phyloP scores from a whole-genome alignment of 805 yeast genomes.

The Starmera dryadoides region DNA sequence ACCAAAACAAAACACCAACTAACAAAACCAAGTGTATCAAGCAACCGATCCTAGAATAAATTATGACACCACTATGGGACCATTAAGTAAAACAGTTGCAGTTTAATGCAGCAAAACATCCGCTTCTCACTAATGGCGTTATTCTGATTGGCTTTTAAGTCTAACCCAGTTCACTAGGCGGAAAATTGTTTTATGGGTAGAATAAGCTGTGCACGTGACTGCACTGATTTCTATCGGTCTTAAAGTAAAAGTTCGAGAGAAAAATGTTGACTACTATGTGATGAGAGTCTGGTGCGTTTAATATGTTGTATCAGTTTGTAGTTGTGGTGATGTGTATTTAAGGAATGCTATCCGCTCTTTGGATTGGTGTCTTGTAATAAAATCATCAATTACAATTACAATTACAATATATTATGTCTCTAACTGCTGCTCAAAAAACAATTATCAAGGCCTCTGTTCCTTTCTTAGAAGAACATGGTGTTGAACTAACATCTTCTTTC shows the following conservation, averaged over 20 bases:
- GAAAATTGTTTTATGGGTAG: not conserved
- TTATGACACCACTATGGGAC: too few species aligned
- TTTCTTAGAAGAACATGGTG: conserved; percentile 47
- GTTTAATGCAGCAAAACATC: too few species aligned
- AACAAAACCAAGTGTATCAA: too few species aligned
- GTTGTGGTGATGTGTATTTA: too few species aligned
- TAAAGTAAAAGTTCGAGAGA: not conserved
- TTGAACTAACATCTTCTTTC: conserved; percentile 43
- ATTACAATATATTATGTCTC: not conserved
- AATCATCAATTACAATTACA: too few species aligned
- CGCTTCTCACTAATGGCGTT: not conserved
- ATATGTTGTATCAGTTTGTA: too few species aligned
- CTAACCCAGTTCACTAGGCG: not conserved
- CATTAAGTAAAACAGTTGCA: too few species aligned
- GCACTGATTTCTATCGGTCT: conserved; percentile 5
- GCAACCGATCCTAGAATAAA: too few species aligned
- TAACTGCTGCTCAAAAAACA: conserved; percentile 23
- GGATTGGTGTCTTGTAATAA: too few species aligned
- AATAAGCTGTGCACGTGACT: conserved; percentile 4
- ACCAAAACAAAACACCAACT: too few species aligned
- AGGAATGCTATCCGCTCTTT: too few species aligned
- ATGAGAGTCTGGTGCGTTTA: not conserved
- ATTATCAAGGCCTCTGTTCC: conserved; percentile 47
- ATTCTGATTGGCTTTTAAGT: not conserved
- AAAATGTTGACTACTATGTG: not conserved